Conservation (phyloP, 2,329 filamentous ascomycete species). For the Ilyonectria sp. region DNA sequence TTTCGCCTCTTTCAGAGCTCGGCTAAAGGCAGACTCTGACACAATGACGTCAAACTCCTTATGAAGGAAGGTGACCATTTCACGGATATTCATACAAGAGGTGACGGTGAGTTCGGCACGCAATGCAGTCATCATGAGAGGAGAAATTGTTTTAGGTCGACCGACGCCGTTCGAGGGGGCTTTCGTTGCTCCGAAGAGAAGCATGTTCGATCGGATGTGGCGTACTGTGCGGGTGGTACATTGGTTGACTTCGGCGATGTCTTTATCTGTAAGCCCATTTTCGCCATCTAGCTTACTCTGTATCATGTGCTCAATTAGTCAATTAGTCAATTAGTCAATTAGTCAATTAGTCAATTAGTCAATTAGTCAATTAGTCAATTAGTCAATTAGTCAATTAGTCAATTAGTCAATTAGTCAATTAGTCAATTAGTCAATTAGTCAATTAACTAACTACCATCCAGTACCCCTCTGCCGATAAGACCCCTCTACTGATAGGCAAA, state of each 20-base stretch:
- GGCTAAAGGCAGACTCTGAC: constrained; percentile 10
- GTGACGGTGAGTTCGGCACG: neutral
- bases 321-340: too few relatives aligned
- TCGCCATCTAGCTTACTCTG: constrained; percentile 7
- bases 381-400: too few relatives aligned
- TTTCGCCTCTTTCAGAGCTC: constrained; percentile 7
- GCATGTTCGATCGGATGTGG: constrained; percentile 7
- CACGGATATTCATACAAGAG: neutral
- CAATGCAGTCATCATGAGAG: constrained; percentile 1
- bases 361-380: too few relatives aligned
- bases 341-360: too few relatives aligned
- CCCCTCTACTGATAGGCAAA: too few relatives aligned
- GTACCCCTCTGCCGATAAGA: too few relatives aligned
- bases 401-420: too few relatives aligned
- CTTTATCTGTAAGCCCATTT: neutral
- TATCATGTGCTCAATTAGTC: neutral
- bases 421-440: too few relatives aligned
- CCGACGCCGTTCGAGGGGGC: constrained; percentile 12
- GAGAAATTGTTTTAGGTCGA: constrained; percentile 4
- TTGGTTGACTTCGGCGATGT: constrained; percentile 1
- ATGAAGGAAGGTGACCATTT: constrained; percentile 12
- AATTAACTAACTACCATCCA: too few relatives aligned
- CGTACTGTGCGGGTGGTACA: constrained; percentile 2
- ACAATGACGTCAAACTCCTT: constrained; percentile 21
- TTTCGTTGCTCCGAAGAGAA: constrained; percentile 6